Base-by-base conservation (phyloP, 148 eudicot genomes). In the Mesembryanthemum crystallinum region DNA sequence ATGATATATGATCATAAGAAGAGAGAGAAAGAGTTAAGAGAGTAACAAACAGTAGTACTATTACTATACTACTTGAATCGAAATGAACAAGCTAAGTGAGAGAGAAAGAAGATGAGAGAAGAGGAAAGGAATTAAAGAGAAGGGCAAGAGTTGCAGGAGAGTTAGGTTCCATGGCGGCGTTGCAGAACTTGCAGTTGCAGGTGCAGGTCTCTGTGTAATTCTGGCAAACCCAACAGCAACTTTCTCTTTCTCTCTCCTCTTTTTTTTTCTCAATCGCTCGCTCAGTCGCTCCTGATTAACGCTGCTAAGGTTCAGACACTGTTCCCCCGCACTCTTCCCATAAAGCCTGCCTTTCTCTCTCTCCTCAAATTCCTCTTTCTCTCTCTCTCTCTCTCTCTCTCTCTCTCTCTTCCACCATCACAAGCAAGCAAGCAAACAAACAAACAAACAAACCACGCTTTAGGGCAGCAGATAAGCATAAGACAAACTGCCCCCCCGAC, bases 81-180 rank as follows among this genome's bases (percentile, higher is more conserved):
- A 17, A 52, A 70, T 28, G 29, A 33, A 72, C 21, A 24, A 25
- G 45, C 9, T 18, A 11, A 64, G 62, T 27, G 60, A 74, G 69
- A 75, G 63, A 65, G 29, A 74, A 27, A 63, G 43, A 18, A 0
- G 15, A 7, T 43, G 69, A 4, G 28, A 43, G 39, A 18, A 52
- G 61, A 72, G 13, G 7, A 18, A 29, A 23, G 27, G 10, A 61
- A 28, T 43, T 5, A 51, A 62, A 14, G 15, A 64, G 62, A 10
- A 7, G 49, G 29, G 29, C 30, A 21, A 57, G 61, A 57, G 18
- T 64, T 30, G 43, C 43, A 32, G 43, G 68, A 20, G 9, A 27
- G 61, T 21, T 21, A n/a, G 11, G 27, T 47, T 3, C 33, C 45
- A 80, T 80, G 83, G 83, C 83, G 83, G 83, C 83, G 83, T 65